These are phyloP conservation scores for Raddia guianensis DNA, from an alignment of 176 grass and related monocot species.

Conservation along the genomic window DNA sequence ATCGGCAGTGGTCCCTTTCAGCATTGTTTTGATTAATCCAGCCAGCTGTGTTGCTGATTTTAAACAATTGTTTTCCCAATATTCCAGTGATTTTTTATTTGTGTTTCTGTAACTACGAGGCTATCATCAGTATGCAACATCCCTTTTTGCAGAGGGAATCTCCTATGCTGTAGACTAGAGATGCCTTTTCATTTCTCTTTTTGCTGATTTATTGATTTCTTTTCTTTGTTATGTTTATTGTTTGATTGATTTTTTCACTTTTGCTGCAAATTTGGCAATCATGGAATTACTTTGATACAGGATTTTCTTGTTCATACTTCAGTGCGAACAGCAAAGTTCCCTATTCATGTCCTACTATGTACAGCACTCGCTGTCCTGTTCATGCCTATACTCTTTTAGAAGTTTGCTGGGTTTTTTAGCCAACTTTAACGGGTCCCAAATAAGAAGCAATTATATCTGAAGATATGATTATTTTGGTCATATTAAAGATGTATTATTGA, in stretches of 20 bases:
- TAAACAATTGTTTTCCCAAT: constrained; percentile 33
- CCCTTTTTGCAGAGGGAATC: constrained; percentile 43
- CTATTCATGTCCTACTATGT: constrained; percentile 11
- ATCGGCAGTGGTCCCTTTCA: constrained; percentile 49
- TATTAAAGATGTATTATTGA: neutral
- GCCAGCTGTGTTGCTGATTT: constrained; percentile 43
- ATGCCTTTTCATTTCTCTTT: constrained; percentile 25
- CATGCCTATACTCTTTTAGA: neutral
- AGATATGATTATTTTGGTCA: neutral
- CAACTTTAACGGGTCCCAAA: constrained; percentile 29
- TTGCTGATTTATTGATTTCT: neutral
- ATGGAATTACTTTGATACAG: constrained; percentile 15
- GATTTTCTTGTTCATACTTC: constrained; percentile 14
- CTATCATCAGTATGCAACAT: constrained; percentile 11
- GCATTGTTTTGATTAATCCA: constrained; percentile 48
- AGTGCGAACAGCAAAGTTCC: constrained; percentile 11
- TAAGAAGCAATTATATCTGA: neutral
- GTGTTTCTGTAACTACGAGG: constrained; percentile 38
- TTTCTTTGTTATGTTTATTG: constrained; percentile 17
- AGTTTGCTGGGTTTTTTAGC: constrained; percentile 4
- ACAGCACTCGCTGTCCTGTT: neutral
- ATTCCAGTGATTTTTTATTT: constrained; percentile 34
- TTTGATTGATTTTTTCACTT: neutral
- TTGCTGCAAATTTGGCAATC: constrained; percentile 28
- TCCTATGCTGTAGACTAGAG: constrained; percentile 6